Evolutionary conservation across 805 yeast species (phyloP), one percentile per base, ranked within the genome.

Genomic region (Pichia pseudocactophila): DNA sequence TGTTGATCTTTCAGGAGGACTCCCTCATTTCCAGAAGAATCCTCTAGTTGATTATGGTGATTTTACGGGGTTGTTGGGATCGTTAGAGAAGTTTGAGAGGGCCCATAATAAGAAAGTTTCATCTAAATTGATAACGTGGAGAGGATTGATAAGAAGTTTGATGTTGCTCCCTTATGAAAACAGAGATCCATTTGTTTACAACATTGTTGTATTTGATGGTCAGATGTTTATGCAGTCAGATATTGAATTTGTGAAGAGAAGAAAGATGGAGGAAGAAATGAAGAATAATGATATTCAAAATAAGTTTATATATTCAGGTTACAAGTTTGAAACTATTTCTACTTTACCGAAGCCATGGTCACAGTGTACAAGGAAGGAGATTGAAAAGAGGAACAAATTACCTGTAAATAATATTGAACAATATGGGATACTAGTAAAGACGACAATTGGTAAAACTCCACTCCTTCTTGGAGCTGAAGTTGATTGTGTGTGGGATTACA

Each of bases 401-500:
- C 62, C 68, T 1, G 88, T 84, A 7, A 78, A 74, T 55, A 82
- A 78, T 55, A 77, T 78, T 37, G 87, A 80, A 52, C 95, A 90
- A 62, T 88, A 77, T 56, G 68, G 82, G 36, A 72, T 86, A 0
- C 81, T 90, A n/a, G 89, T 89, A 6, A 73, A 74, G 51, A 81
- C 96, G 0, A 94, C 95, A 2, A 77, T 90, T 13, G 96, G 96
- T 8, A 72, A 71, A 36, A 71, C 77, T 16, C 75, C 73, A 48
- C 62, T 87, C 35, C 59, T 85, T 6, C 60, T 88, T 36, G 95
- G 88, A 1, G 96, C 96, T 2, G 97, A 92, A 63, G 85, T 90
- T 17, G 97, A 90, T 61, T 82, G 96, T 58, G 81, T 82, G 10
- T 82, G 80, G 73, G 96, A 88, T 58, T 86, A 76, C 53, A 74